Evolutionary conservation across 371 early-diverging fungal genomes (phyloP).

Genomic region (Haplosporangium sp.): DNA sequence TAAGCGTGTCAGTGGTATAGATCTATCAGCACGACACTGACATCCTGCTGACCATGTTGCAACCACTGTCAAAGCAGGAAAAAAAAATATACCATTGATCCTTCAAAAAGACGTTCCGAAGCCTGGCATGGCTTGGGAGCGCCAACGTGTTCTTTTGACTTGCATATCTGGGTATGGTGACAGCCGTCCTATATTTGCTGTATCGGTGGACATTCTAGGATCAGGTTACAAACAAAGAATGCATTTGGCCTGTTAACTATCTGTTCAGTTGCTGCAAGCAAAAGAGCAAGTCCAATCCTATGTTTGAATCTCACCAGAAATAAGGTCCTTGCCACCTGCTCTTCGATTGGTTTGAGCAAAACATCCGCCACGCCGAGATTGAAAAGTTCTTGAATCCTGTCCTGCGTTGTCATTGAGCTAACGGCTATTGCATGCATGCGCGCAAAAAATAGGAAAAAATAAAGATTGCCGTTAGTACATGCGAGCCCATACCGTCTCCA

Average conservation of each 20-base stretch:
- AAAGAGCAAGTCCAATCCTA: background rate
- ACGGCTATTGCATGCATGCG: too few species aligned
- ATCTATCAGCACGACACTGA: background rate
- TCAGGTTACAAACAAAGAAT: background rate
- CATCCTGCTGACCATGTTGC: background rate
- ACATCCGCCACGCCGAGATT: constrained; percentile 68
- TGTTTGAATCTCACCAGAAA: constrained; percentile 59
- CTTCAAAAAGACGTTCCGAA: constrained; percentile 49
- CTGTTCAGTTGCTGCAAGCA: too few species aligned
- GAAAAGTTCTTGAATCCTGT: constrained; percentile 49
- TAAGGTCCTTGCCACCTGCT: constrained; percentile 64
- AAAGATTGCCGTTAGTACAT: too few species aligned
- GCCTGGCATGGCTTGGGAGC: constrained; percentile 40
- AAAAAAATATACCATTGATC: constrained; percentile 39
- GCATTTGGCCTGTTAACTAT: background rate
- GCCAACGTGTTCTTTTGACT: constrained; percentile 41
- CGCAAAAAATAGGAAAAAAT: constrained; percentile 8
- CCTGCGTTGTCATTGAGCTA: constrained; percentile 34
- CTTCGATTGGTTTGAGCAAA: constrained; percentile 63
- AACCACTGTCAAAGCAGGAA: background rate
- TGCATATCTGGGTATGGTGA: constrained; percentile 48
- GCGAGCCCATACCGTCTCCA: too few species aligned
- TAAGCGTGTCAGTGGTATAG: constrained; percentile 8
- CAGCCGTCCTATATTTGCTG: constrained; percentile 40
- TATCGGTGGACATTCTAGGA: constrained; percentile 43